Evolutionary conservation across 2,329 filamentous ascomycete species (phyloP).

Genomic region (Scleromitrula shiraiana): DNA sequence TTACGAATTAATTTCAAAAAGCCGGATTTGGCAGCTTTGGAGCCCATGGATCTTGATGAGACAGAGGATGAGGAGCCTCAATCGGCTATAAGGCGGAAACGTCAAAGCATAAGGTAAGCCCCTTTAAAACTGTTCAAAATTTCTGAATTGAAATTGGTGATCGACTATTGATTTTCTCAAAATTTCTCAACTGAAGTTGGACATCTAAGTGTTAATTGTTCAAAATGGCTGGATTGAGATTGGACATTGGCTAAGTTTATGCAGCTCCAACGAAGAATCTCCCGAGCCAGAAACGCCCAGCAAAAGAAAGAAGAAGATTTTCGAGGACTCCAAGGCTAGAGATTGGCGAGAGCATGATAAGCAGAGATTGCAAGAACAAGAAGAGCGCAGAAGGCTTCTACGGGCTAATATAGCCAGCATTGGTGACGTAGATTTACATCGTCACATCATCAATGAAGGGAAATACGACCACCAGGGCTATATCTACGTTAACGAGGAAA

Average conservation of each 20-base stretch:
- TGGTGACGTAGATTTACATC: conserved; percentile 37
- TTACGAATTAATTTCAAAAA: background rate
- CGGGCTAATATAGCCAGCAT: conserved; percentile 37
- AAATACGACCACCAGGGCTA: conserved; percentile 52
- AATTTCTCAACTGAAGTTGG: too few species aligned
- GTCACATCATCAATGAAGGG: conserved; percentile 57
- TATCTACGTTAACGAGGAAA: conserved; percentile 56
- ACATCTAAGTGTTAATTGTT: background rate
- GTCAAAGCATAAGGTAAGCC: conserved; percentile 12
- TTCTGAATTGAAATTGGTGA: too few species aligned
- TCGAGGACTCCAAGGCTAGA: conserved; percentile 37
- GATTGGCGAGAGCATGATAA: conserved; percentile 48
- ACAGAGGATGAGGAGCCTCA: conserved; percentile 24
- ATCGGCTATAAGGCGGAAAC: conserved; percentile 36
- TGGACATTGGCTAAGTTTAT: background rate
- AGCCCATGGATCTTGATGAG: background rate
- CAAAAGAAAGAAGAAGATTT: conserved; percentile 33
- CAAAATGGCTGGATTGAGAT: too few species aligned
- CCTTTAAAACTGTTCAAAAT: too few species aligned
- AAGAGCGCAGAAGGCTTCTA: conserved; percentile 41
- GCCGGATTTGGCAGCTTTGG: background rate
- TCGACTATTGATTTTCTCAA: background rate
- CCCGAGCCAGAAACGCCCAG: conserved; percentile 7
- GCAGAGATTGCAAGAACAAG: conserved; percentile 45
- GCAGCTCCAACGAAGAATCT: background rate